These are phyloP conservation scores for Skeletonema grethae DNA, from an alignment of 108 stramenopile genomes.

Conservation along the genomic window DNA sequence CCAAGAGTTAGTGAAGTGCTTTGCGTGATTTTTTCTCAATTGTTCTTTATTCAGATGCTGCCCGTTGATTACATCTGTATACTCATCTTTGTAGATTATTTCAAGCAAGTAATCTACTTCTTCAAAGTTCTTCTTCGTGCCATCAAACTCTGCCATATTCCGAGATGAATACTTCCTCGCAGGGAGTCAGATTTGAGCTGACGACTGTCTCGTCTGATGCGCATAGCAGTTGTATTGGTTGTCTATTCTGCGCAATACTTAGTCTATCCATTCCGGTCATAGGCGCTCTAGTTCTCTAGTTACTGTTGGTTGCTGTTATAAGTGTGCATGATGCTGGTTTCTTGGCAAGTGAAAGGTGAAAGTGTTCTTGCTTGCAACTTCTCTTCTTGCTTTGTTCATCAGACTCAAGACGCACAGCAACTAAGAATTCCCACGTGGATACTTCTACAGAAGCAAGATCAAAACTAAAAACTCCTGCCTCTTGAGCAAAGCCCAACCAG, in stretches of 20 bases:
- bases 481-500: too few species aligned
- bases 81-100: neutral
- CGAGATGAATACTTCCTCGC: neutral
- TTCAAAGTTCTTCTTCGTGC: slow-evolving; percentile 2
- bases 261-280: neutral
- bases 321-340: neutral
- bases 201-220: neutral
- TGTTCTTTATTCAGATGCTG: neutral
- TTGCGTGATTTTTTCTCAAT: neutral
- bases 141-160: neutral
- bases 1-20: neutral
- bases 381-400: too few species aligned
- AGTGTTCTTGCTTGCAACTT: neutral
- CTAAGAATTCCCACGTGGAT: too few species aligned
- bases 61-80: neutral
- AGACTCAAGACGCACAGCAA: too few species aligned
- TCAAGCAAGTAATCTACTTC: neutral
- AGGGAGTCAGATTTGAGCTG: neutral
- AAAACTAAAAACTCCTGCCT: too few species aligned
- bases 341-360: too few species aligned
- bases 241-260: neutral
- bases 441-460: too few species aligned
- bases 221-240: neutral
- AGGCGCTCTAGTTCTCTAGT: too few species aligned
- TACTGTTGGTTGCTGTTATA: neutral